Evolutionary conservation across 345 rosid genomes (phyloP).

Genomic region (Populus pruinosa): DNA sequence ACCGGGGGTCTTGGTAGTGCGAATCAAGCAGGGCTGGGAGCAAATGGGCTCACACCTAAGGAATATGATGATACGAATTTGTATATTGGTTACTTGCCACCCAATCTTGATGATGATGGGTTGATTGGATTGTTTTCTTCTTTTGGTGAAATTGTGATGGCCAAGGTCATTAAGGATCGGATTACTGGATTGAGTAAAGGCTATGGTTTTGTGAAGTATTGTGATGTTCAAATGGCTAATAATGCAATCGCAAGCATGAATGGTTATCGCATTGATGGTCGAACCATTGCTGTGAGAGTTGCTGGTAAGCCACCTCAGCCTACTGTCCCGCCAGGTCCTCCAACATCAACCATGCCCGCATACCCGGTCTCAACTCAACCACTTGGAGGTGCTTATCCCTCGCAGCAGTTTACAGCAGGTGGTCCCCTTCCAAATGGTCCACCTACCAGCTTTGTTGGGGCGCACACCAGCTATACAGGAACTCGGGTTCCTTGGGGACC

Average conservation of each 20-base stretch:
- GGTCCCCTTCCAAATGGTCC: constrained; percentile 62
- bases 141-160: constrained; percentile 94
- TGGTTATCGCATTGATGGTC: constrained; percentile 78
- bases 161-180: constrained; percentile 92
- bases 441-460: constrained; percentile 47
- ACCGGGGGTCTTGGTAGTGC: constrained; percentile 51
- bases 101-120: constrained; percentile 80
- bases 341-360: constrained; percentile 48
- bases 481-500: constrained; percentile 88
- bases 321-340: constrained; percentile 73
- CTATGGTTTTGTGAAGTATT: constrained; percentile 92
- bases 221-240: constrained; percentile 85
- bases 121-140: constrained; percentile 77
- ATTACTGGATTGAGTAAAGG: constrained; percentile 76
- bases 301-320: constrained; percentile 95
- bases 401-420: constrained; percentile 70
- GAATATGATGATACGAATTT: constrained; percentile 88
- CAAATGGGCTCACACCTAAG: constrained; percentile 59
- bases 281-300: constrained; percentile 91
- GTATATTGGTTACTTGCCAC: constrained; percentile 92
- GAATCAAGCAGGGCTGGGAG: constrained; percentile 80
- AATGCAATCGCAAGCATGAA: constrained; percentile 78
- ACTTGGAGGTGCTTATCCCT: constrained; percentile 69
- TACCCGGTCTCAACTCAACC: constrained; percentile 64
- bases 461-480: constrained; percentile 28